phyloP scores from a whole-genome alignment of 2,329 filamentous ascomycete species.

The Akanthomyces muscarius region DNA sequence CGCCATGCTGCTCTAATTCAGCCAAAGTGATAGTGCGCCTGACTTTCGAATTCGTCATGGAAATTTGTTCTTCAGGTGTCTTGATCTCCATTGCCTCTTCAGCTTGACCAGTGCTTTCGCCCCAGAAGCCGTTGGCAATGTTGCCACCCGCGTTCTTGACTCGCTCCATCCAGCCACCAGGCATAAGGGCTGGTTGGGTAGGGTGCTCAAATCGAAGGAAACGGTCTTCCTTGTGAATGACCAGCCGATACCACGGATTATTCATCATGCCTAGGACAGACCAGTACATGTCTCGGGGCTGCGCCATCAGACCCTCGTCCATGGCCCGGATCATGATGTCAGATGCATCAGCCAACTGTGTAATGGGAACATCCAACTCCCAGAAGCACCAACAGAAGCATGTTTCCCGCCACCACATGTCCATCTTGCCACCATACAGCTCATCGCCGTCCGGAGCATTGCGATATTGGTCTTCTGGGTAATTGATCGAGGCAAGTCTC shows the following conservation, averaged over 20 bases:
- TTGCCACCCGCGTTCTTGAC: slow-evolving; percentile 81
- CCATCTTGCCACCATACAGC: slow-evolving; percentile 73
- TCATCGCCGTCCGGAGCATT: slow-evolving; percentile 50
- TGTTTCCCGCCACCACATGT: slow-evolving; percentile 76
- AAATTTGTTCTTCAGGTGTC: slow-evolving; percentile 60
- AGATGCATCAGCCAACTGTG: slow-evolving; percentile 58
- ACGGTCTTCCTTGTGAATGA: slow-evolving; percentile 64
- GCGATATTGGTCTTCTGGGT: slow-evolving; percentile 82
- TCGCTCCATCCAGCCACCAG: slow-evolving; percentile 89
- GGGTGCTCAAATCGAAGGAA: slow-evolving; percentile 79
- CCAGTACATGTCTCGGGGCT: slow-evolving; percentile 95
- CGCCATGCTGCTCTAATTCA: slow-evolving; percentile 66
- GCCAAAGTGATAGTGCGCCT: slow-evolving; percentile 62
- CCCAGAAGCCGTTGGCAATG: slow-evolving; percentile 81
- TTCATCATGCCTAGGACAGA: slow-evolving; percentile 97
- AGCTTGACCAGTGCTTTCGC: slow-evolving; percentile 58
- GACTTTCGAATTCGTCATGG: slow-evolving; percentile 69
- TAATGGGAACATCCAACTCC: slow-evolving; percentile 64
- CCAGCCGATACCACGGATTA: slow-evolving; percentile 86
- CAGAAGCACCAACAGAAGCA: slow-evolving; percentile 94
- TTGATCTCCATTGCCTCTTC: slow-evolving; percentile 33
- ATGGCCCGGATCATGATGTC: slow-evolving; percentile 81
- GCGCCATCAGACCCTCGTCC: slow-evolving; percentile 83
- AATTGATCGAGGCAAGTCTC: slow-evolving; percentile 57
- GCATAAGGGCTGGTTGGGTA: slow-evolving; percentile 70